Percentiles rank a stretch among this genome's conserved stretches.
These are phyloP conservation scores for Sarocladium brachiariae DNA, from an alignment of 2,329 filamentous ascomycete genomes.

Conservation along the genomic window DNA sequence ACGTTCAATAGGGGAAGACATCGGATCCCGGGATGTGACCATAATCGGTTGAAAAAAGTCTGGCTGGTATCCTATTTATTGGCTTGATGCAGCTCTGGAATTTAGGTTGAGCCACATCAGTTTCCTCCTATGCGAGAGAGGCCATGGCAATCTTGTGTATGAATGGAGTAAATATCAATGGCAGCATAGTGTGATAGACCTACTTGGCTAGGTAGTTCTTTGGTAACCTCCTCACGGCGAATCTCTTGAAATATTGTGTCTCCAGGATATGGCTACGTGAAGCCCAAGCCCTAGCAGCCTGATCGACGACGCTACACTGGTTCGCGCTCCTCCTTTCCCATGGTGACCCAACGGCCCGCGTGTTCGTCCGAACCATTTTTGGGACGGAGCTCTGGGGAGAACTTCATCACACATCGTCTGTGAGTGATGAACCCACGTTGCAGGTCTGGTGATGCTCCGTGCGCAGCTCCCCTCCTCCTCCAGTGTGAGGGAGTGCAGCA, in stretches of 20 bases:
- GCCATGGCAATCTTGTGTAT: too few species aligned
- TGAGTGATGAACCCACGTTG: neutral
- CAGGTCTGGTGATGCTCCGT: neutral
- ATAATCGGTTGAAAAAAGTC: neutral
- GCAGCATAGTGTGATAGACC: too few species aligned
- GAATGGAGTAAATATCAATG: too few species aligned
- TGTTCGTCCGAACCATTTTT: neutral
- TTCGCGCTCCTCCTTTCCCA: neutral
- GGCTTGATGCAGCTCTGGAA: too few species aligned
- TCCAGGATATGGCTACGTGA: too few species aligned
- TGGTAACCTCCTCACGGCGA: too few species aligned
- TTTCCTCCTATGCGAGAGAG: too few species aligned
- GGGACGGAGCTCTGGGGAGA: neutral
- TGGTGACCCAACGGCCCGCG: neutral
- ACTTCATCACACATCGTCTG: neutral
- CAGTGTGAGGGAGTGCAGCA: too few species aligned
- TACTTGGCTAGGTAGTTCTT: too few species aligned
- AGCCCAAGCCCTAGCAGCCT: neutral
- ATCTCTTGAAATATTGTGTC: too few species aligned
- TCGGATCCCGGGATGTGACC: neutral
- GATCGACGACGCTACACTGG: neutral
- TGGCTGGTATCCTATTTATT: neutral
- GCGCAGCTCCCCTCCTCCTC: neutral
- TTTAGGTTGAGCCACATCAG: too few species aligned
- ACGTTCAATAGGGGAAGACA: neutral